Evolutionary conservation across 768 basidiomycete genomes (phyloP), one percentile per base, ranked within the genome.

Genomic region (Hydnomerulius pinastri): DNA sequence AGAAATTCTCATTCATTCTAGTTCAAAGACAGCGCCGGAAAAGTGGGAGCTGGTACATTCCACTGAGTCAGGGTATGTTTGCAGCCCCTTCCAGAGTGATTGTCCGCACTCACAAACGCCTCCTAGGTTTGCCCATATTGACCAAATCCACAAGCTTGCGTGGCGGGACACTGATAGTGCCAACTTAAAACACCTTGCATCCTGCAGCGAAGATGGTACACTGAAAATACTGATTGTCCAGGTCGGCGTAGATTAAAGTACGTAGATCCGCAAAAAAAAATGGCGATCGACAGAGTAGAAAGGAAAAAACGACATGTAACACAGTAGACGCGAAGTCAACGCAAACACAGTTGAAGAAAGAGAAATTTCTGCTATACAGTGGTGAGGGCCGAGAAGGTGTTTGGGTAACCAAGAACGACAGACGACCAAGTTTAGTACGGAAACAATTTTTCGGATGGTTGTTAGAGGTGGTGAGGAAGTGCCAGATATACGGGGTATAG

Each of bases 201-300:
- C 85, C 51, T 92, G 92, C 62, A 90, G 91, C 68, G 92, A 96
- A 74, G 95, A 98, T 77, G 85, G 90, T 75, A 89, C 88, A 76
- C 74, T 95, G 71, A 87, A 84, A 69, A 77, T 96, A 73, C 72
- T 84, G 69, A 75, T 75, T 63, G 73, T 91, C 73, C 80, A 77
- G 58, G 64, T 74, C 62, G 68, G 71, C 72, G 72, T 69, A 68
- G 67, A 75, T 58, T 75, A 76, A 73, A 73, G 71, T 72, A 72
- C 57, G 56, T 68, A 40, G 46, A 60, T 60, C 62, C 62, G 47
- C 53, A 40, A 47, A 55, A 56, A 53, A 51, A 35, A n/a, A n/a
- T n/a, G n/a, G 35, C 17, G 39, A 50, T 32, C 32, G 18, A 42
- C 25, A 47, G 29, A 43, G 46, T 29, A 36, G 40, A 43, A 51